phyloP scores from a whole-genome alignment of 2,329 filamentous ascomycete genomes.

The Apiospora hydei region DNA sequence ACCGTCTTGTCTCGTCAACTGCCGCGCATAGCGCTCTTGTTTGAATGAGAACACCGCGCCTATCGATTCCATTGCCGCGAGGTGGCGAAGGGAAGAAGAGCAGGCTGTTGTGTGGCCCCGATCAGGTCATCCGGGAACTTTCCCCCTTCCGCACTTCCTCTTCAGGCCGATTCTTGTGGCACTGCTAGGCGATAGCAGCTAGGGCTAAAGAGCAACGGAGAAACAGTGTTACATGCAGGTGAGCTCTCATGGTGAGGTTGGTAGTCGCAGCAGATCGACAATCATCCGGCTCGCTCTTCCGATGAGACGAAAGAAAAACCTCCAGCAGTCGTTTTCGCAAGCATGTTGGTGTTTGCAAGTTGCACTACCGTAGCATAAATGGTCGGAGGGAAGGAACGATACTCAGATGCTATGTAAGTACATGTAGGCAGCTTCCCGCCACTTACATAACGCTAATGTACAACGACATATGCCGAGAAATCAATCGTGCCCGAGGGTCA shows the following conservation, averaged over 20 bases:
- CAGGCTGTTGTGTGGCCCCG: neutral
- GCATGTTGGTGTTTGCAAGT: neutral
- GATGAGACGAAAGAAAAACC: neutral
- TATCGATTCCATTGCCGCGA: neutral
- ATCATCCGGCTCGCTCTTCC: slow-evolving; percentile 3
- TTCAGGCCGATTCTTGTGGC: neutral
- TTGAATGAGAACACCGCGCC: neutral
- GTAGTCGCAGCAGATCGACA: neutral
- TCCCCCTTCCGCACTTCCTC: neutral
- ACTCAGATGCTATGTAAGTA: too few species aligned
- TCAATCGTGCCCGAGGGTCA: neutral
- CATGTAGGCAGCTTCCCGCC: neutral
- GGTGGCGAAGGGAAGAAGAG: neutral
- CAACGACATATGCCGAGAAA: neutral
- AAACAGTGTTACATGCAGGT: neutral
- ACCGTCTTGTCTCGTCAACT: neutral
- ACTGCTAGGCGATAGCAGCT: neutral
- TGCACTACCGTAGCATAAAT: neutral
- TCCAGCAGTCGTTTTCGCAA: neutral
- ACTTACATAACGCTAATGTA: neutral
- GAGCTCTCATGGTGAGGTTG: neutral
- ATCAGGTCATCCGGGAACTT: neutral
- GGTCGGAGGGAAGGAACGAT: neutral
- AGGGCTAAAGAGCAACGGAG: neutral
- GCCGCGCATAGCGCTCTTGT: neutral